These are phyloP conservation scores for Monilinia polystroma DNA, from an alignment of 2,329 filamentous ascomycete species.

Conservation along the genomic window DNA sequence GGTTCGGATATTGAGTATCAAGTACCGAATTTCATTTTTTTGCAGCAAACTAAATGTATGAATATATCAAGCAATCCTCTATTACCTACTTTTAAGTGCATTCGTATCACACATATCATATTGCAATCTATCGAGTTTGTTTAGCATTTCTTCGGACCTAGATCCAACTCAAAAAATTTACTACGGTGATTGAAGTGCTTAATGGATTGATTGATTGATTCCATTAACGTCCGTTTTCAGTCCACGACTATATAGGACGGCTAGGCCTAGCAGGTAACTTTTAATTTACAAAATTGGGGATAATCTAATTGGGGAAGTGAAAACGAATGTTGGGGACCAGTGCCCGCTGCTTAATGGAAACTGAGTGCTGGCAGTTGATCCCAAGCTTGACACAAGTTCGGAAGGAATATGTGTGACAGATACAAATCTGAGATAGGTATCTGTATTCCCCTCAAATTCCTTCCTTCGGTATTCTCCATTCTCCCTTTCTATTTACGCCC, in stretches of 20 bases:
- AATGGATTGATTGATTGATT: no score
- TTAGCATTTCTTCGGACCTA: not conserved
- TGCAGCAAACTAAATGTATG: not conserved
- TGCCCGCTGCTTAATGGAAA: no score
- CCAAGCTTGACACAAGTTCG: not conserved
- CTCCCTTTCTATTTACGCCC: not conserved
- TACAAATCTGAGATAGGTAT: no score
- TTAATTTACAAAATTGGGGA: no score
- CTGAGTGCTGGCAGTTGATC: not conserved
- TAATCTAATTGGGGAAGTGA: no score
- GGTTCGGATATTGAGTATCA: not conserved
- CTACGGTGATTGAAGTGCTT: no score
- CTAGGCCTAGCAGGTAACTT: no score
- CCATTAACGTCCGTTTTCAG: no score
- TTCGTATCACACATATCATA: not conserved
- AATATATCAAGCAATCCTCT: conserved; percentile 14
- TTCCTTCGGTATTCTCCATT: not conserved
- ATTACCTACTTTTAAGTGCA: not conserved
- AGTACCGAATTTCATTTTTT: not conserved
- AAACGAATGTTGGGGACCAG: no score
- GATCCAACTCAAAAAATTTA: not conserved
- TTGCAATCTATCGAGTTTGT: not conserved
- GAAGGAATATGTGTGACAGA: no score
- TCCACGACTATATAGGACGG: no score
- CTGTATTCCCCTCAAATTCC: not conserved